Conservation (phyloP, 75 land plant genomes). For the Gnetum montanum region DNA sequence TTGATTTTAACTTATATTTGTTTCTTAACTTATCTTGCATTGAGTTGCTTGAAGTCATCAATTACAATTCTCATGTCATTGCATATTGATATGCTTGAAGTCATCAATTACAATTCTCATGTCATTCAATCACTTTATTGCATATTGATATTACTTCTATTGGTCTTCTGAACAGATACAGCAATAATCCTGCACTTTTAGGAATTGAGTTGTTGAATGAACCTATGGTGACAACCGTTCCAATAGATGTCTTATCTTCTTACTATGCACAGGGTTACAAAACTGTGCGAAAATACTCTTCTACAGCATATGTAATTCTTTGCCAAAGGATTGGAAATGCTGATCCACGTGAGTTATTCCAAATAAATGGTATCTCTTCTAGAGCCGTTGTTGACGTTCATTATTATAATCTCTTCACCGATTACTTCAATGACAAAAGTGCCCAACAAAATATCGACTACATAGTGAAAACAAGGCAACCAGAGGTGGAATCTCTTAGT, state of each 20-base stretch:
- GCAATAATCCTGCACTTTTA: conserved; percentile 41
- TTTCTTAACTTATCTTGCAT: too few relatives aligned
- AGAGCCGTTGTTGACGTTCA: conserved; percentile 70
- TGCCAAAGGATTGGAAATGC: conserved; percentile 82
- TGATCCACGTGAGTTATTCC: conserved; percentile 53
- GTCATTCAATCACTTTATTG: too few relatives aligned
- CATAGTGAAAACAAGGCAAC: conserved; percentile 34
- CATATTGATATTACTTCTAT: too few relatives aligned
- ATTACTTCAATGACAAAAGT: conserved; percentile 24
- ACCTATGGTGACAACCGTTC: conserved; percentile 47
- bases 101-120: background rate
- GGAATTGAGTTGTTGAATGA: conserved; percentile 86
- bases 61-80: too few relatives aligned
- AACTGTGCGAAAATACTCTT: conserved; percentile 53
- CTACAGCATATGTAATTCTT: conserved; percentile 63
- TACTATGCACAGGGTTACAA: conserved; percentile 67
- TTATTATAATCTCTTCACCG: conserved; percentile 71
- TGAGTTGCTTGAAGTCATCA: too few relatives aligned
- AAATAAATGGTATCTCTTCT: conserved; percentile 29
- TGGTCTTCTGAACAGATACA: conserved; percentile 42
- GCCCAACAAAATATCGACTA: conserved; percentile 50
- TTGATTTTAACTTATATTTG: too few relatives aligned
- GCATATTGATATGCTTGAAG: too few relatives aligned
- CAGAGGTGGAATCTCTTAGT: conserved; percentile 35
- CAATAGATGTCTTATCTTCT: conserved; percentile 36